Evolutionary conservation across 768 basidiomycete genomes (phyloP), one percentile per base, ranked within the genome.

Genomic region (Solioccasus polychromus): DNA sequence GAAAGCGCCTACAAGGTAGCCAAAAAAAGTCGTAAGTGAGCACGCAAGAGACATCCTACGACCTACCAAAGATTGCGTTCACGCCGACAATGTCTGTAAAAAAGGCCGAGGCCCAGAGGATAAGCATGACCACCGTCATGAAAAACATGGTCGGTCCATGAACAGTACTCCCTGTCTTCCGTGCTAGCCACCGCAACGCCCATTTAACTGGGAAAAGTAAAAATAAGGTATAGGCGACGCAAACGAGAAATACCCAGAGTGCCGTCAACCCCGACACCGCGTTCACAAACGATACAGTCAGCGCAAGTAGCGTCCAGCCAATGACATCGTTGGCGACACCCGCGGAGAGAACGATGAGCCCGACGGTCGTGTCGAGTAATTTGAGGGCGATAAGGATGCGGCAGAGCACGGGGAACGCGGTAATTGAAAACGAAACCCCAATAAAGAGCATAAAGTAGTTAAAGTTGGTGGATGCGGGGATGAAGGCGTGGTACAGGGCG

Each of bases 51-150:
- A 7, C 41, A 47, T n/a, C n/a, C n/a, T n/a, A n/a, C n/a, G 4
- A 55, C 69, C 22, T 42, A 78, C 92, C 92, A 59, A 95, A 95
- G 49, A 95, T 92, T 17, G 92, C 85, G 60, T 92, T 87, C 8
- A 92, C 89, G n/a, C 92, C 95, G 55, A 97, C 91, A 49, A 92
- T 74, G 57, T 95, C 93, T 0, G 93, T 96, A 61, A 98, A 85
- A 69, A 95, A 97, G 0, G 94, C 87, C 2, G 85, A 89, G 0
- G 77, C 82, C 68, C 98, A 94, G 15, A 92, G 71, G 15, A 90
- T 60, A 14, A 96, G 64, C 48, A 95, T 84, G 23, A 83, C 84
- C 5, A 82, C 67, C 0, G 91, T 90, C 90, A 97, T 94, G 66
- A 92, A 93, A 51, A 83, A 74, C 50, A 92, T 82, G 0, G 88